Conservation (phyloP, 371 early-diverging fungal species). For the Mortierella sp. region DNA sequence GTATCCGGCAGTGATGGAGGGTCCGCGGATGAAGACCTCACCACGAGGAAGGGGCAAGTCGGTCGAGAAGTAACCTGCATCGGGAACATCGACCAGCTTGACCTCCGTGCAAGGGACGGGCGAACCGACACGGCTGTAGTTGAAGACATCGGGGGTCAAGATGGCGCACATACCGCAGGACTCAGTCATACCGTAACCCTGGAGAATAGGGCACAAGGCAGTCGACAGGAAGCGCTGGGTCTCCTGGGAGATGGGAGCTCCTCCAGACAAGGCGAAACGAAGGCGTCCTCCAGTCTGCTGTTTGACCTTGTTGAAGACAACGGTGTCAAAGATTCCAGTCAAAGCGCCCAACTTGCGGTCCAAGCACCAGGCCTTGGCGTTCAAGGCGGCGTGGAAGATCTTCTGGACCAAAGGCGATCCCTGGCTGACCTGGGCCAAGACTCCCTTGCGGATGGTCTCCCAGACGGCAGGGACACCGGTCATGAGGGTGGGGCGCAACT, state of each 20-base stretch:
- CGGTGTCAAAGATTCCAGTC: constrained; percentile 80
- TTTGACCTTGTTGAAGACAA: constrained; percentile 93
- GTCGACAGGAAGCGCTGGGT: constrained; percentile 90
- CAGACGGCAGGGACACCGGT: constrained; percentile 95
- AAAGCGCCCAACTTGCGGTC: constrained; percentile 55
- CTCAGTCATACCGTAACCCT: constrained; percentile 91
- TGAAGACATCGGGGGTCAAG: constrained; percentile 72
- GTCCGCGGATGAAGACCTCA: constrained; percentile 92
- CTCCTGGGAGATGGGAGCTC: constrained; percentile 91
- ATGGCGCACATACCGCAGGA: constrained; percentile 76
- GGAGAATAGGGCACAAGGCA: constrained; percentile 87
- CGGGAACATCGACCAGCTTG: constrained; percentile 92
- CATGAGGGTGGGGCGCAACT: constrained; percentile 93
- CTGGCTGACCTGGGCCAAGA: constrained; percentile 77
- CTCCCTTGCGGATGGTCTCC: constrained; percentile 93
- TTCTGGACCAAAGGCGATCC: constrained; percentile 75
- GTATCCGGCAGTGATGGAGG: constrained; percentile 82
- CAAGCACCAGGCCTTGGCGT: constrained; percentile 82
- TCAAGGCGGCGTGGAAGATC: constrained; percentile 82
- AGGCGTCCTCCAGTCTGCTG: constrained; percentile 95
- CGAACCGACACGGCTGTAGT: constrained; percentile 81
- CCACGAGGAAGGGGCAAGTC: constrained; percentile 83
- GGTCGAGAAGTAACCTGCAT: constrained; percentile 79
- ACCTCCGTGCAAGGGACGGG: constrained; percentile 88
- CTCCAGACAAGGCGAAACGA: constrained; percentile 91